Base-by-base conservation (phyloP, 164 flowering plant genomes). In the Piper betle region DNA sequence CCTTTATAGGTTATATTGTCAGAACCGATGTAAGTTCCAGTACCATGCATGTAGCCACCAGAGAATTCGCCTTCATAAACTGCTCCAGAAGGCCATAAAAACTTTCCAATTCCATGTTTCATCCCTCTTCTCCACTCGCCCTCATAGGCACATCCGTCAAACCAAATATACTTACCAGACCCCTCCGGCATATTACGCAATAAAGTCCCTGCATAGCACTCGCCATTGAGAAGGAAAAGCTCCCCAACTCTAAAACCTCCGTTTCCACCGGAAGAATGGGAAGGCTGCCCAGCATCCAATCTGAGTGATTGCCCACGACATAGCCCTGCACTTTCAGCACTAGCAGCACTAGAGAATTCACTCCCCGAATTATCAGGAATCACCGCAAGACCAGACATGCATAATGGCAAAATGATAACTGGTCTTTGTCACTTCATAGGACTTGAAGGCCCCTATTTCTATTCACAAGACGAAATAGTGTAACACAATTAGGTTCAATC, bases 101-200 rank as follows among this genome's bases (percentile, higher is more conserved):
- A 75, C 69, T 79, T 88, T 16, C 99, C 99, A 75, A 50, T 69
- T 12, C 97, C 97, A 69, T 85, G 78, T 68, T 77, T 79, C 91
- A 84, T 83, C 79, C 99, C 99, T 73, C 81, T 72, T 74, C 88
- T 80, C 99, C 96, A 94, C 66, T 84, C 96, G 43, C 99, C 99
- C 38, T 84, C 88, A 62, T 91, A 94, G 37, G 74, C 53, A 64
- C 88, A 84, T 15, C 97, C 96, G 75, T 87, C 88, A 43, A 81
- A 77, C 96, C 96, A 94, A 8, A 78, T 68, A 75, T 91, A 94
- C 68, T 69, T 80, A 62, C 99, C 99, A 8, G 74, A 69, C 56
- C 97, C 96, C 68, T 94, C 96, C 9, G 96, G 91, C 60, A 77
- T 58, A 68, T 78, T 82, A 19, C 90, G 88, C 42, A 85, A 80